Percentiles rank a stretch among this genome's conserved stretches.
phyloP scores from a whole-genome alignment of 345 rosid species.

The Rhizophora mangle region DNA sequence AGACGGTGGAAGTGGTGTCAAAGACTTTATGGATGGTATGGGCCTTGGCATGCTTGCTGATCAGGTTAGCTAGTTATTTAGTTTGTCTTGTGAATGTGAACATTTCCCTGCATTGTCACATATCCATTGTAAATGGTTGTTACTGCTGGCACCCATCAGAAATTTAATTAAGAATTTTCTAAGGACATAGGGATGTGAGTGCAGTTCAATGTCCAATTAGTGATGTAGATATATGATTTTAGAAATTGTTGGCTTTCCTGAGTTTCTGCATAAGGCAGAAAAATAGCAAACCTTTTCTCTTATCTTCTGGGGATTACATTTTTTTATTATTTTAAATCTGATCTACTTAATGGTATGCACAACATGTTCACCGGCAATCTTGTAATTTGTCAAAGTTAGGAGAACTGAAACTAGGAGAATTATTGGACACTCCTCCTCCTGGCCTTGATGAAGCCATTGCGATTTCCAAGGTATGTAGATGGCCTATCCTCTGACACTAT shows the following conservation, averaged over 20 bases:
- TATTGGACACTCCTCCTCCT: conserved; percentile 69
- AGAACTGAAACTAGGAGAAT: conserved; percentile 68
- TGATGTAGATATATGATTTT: neutral
- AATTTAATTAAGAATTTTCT: too few relatives aligned
- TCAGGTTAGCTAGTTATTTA: conserved; percentile 43
- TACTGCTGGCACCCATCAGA: neutral
- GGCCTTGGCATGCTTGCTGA: conserved; percentile 77
- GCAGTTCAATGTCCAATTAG: neutral
- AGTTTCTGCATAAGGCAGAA: conserved; percentile 1
- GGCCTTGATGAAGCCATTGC: conserved; percentile 75
- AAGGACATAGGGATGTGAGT: neutral
- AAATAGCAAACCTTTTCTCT: neutral
- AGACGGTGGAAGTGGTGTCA: conserved; percentile 39
- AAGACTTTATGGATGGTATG: conserved; percentile 67
- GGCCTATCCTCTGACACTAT: neutral
- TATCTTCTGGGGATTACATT: neutral
- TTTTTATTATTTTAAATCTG: neutral
- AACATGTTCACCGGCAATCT: neutral
- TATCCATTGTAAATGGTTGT: neutral
- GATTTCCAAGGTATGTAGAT: conserved; percentile 58
- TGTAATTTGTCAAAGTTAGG: conserved; percentile 40
- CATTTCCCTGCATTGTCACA: neutral
- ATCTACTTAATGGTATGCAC: neutral
- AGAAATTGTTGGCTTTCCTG: neutral
- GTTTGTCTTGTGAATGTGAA: neutral